Base-by-base conservation (phyloP, 2,329 filamentous ascomycete species). In the Fusarium sambucinum region DNA sequence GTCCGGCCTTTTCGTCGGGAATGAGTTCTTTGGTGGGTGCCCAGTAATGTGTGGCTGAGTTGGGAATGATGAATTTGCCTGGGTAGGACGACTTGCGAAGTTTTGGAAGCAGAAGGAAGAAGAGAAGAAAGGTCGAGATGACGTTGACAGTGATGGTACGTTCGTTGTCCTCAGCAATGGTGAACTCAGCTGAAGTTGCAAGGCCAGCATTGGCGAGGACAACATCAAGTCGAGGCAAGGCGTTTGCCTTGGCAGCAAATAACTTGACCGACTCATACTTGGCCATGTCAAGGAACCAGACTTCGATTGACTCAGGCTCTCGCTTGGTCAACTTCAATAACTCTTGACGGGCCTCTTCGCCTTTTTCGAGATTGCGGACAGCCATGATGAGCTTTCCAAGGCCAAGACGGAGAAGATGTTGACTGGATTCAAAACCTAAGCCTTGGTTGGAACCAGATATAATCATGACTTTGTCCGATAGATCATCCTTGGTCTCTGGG, bases 261-360 rank as follows among this genome's bases (percentile, higher is more conserved):
- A 66, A 55, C 27, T 77, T 76, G 14, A 86, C 74, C 0, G 83
- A 85, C 0, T 77, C 75, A 25, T 85, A 86, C 3, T 75, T 80
- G 0, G 54, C 60, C 78, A 86, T 81, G 44, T 87, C 84, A 5
- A 87, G 68, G 0, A 70, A 10, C 82, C 82, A 86, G 14, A 87
- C 82, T 12, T 84, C 78, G 11, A 86, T 76, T 0, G 64, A 52
- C 1, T 59, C 46, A 0, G 68, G 37, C 0, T 33, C 5, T 5
- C 66, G 13, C 1, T 51, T 56, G 0, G 66, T 69, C 2, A 51
- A 53, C 5, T 64, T 4, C 1, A 77, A 67, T 3, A 82, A 77
- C 27, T 76, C 74, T 27, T 72, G 65, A 54, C 77, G 77, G 3
- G 83, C 82, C 5, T 73, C 75, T 47, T 83, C 77, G 59, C 82